These are phyloP conservation scores for Globisporangium paroecandrum DNA, from an alignment of 352 stramenopile species.

Conservation along the genomic window DNA sequence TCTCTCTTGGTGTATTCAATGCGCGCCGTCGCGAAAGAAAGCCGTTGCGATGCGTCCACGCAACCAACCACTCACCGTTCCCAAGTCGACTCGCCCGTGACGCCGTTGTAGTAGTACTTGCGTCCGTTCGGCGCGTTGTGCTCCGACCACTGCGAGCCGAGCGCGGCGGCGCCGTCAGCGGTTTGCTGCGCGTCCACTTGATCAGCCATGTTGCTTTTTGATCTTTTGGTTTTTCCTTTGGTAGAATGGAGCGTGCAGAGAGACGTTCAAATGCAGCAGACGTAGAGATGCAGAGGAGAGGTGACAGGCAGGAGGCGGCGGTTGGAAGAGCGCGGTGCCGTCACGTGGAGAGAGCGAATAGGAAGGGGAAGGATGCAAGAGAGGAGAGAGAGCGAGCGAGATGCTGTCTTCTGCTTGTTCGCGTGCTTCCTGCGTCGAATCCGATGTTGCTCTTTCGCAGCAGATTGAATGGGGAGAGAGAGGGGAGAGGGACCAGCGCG, in stretches of 20 bases:
- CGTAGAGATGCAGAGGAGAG: constrained; percentile 8
- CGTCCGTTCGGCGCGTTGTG: constrained; percentile 88
- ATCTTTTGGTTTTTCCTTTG: constrained; percentile 1
- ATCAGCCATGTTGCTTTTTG: constrained; percentile 48
- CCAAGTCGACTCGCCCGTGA: constrained; percentile 88
- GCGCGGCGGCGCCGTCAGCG: constrained; percentile 32
- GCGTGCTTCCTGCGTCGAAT: constrained; percentile 13
- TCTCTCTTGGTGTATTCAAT: not conserved
- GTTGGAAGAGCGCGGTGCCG: not conserved
- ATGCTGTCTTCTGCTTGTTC: not conserved
- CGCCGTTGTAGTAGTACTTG: constrained; percentile 92
- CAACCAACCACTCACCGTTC: constrained; percentile 48
- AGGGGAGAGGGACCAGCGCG: too few relatives aligned
- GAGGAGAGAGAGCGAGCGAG: constrained; percentile 1
- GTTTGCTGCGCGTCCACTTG: constrained; percentile 48
- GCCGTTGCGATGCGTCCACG: not conserved
- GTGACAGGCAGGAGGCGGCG: too few relatives aligned
- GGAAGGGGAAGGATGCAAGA: not conserved
- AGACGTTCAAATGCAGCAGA: constrained; percentile 18
- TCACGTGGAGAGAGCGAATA: not conserved
- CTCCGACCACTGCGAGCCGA: constrained; percentile 79
- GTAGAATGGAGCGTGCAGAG: not conserved
- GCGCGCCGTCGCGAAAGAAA: not conserved
- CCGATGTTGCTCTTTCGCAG: constrained; percentile 2
- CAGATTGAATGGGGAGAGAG: constrained; percentile 6